Evolutionary conservation across 2,329 filamentous ascomycete genomes (phyloP), one percentile per base, ranked within the genome.

Genomic region (Monosporascus cannonballus): DNA sequence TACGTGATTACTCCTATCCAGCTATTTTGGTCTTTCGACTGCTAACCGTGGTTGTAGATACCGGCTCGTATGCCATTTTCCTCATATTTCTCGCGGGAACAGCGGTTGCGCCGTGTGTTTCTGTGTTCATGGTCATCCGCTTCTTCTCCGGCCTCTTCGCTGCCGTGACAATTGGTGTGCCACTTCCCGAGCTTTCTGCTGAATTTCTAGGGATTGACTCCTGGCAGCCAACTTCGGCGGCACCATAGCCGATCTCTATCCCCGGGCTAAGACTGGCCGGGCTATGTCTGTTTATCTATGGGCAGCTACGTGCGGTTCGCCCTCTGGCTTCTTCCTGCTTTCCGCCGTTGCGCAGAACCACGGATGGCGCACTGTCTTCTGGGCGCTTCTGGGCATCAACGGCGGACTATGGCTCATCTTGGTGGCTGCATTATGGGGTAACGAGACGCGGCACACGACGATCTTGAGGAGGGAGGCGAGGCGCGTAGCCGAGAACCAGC

Each of bases 241-340:
- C 3, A 72, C 72, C 0, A 74, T 76, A 44, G 73, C 74, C 3
- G 72, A 76, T 56, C 62, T 77, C 45, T 71, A 71, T 56, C 62
- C 72, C 47, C 64, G 74, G 55, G 64, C 72, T 50, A 67, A 73
- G 42, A 73, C 71, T 1, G 71, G 71, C 6, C 66, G 65, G 9
- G 69, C 71, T 0, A 64, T 64, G 62, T 63, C 62, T 1, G 46
- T 63, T 15, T 64, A 64, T 25, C 67, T 76, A 1, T 76, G 75
- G 70, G 74, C 75, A 2, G 74, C 74, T 0, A 76, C 73, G 0
- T 69, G 69, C 17, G 74, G 74, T 0, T 73, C 69, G 15, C 74
- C 75, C 1, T 70, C 71, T 8, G 74, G 74, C 0, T 76, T 73
- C 56, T 73, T 76, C 25, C 59, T 76, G 17, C 71, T 76, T 59